Evolutionary conservation across 2,329 filamentous ascomycete genomes (phyloP), one percentile per base, ranked within the genome.

Genomic region (Stenocarpella maydis): DNA sequence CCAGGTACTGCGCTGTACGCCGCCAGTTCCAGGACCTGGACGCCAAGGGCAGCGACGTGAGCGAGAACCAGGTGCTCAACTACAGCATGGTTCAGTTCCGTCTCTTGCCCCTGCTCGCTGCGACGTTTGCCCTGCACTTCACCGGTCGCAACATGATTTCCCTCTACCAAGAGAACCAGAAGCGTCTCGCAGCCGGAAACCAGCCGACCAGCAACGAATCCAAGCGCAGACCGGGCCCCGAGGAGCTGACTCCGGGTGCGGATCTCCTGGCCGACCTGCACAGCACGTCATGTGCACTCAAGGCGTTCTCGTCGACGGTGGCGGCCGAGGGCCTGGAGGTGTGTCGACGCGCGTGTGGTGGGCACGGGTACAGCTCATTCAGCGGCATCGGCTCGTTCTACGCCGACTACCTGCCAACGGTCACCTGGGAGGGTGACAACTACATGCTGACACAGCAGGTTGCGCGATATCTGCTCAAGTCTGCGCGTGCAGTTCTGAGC

Each of bases 401-500:
- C 75, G 85, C 91, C 34, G 91, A 94, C 78, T 93, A 94, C 77
- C 84, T 94, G 1, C 91, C 92, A n/a, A 82, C 80, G 3, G 81
- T 84, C 4, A 92, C 91, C 12, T 92, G 90, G 89, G 92, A 94
- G 77, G 92, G 92, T 53, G 92, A 93, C 81, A 93, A 93, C 83
- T 94, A 92, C 82, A 93, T 94, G 91, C 83, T 94, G 70, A 92
- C 91, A 12, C 92, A 94, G 78, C 92, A 94, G 81, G 91, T 94
- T 3, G 90, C 90, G 3, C 87, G 91, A 69, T 94, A 94, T 75
- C 86, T 94, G 54, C 86, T 94, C 73, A 94, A 94, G 84, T 89
- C 91, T 3, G 91, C 91, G 0, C 89, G 92, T 50, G 85, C 87
- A 1, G 91, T 94, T 0, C 81, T 93, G n/a, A 82, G 86, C 17